Conservation (phyloP, 1,139 yeast species). For the Zygosaccharomyces sapae region DNA sequence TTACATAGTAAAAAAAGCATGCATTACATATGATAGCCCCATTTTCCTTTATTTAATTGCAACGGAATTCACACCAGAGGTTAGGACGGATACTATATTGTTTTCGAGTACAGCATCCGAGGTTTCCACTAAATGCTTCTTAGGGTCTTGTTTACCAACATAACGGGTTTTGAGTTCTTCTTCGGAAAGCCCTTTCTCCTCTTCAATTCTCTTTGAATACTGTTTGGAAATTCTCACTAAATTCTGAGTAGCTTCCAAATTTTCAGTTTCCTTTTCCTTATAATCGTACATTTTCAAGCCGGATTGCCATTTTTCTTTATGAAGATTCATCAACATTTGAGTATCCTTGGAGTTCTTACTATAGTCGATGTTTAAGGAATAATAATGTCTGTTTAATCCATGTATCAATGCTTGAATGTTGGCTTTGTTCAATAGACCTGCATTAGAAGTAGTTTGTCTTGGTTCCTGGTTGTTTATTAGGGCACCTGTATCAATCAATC, state of each 20-base stretch:
- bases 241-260: conserved; percentile 65
- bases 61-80: conserved; percentile 84
- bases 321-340: conserved; percentile 87
- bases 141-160: conserved; percentile 98
- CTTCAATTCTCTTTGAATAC: conserved; percentile 86
- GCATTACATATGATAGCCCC: conserved; percentile 1
- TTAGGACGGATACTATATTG: conserved; percentile 78
- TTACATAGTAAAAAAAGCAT: neutral
- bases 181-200: conserved; percentile 82
- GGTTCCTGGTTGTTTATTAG: conserved; percentile 97
- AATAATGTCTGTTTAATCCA: conserved; percentile 94
- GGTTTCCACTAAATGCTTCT: conserved; percentile 89
- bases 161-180: conserved; percentile 91
- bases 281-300: conserved; percentile 80
- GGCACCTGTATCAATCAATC: conserved; percentile 84
- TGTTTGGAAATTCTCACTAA: conserved; percentile 90
- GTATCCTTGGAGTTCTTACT: conserved; percentile 91
- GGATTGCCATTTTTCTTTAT: conserved; percentile 94
- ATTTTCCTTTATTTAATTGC: conserved; percentile 54
- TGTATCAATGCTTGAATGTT: conserved; percentile 95
- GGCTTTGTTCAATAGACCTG: conserved; percentile 95
- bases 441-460: conserved; percentile 93
- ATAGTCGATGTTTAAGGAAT: conserved; percentile 90
- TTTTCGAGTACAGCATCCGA: conserved; percentile 85
- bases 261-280: conserved; percentile 70